Percentiles rank a stretch among this genome's conserved stretches.
Evolutionary conservation across 2,329 filamentous ascomycete genomes (phyloP).

Genomic region (Fusarium annulatum): DNA sequence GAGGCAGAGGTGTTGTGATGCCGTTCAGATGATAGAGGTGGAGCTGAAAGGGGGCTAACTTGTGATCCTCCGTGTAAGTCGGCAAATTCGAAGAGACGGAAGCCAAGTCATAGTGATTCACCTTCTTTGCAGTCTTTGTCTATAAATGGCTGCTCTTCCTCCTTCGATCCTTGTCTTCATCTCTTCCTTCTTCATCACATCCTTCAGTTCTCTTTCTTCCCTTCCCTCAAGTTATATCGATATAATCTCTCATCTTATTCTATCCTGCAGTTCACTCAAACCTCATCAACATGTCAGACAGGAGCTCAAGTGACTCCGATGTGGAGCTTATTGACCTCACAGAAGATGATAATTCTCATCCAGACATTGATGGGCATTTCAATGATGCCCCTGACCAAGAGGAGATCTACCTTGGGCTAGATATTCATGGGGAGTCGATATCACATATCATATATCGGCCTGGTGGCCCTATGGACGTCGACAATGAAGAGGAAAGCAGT

Average conservation of each 20-base stretch:
- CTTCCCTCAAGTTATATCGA: background rate
- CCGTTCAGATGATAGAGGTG: background rate
- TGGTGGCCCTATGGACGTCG: conserved; percentile 1
- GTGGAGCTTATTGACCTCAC: conserved; percentile 17
- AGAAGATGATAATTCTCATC: background rate
- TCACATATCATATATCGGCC: background rate
- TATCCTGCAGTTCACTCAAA: background rate
- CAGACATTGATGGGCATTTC: background rate
- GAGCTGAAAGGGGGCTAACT: conserved; percentile 6
- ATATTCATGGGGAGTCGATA: background rate
- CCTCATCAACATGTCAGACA: conserved; percentile 18
- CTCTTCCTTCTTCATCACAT: background rate
- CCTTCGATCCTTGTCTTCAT: background rate
- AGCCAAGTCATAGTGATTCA: conserved; percentile 5
- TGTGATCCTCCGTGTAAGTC: conserved; percentile 20
- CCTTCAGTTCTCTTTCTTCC: background rate
- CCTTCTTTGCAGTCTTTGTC: background rate
- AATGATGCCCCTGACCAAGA: background rate
- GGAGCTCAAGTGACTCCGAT: background rate
- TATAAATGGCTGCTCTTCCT: conserved; percentile 1
- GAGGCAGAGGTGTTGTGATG: conserved; percentile 3
- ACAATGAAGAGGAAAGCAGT: background rate
- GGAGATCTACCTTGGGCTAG: background rate
- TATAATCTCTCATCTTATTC: background rate
- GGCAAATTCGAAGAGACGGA: conserved; percentile 1